These are phyloP conservation scores for Thielaviopsis populi DNA, from an alignment of 2,329 filamentous ascomycete genomes.

Conservation along the genomic window DNA sequence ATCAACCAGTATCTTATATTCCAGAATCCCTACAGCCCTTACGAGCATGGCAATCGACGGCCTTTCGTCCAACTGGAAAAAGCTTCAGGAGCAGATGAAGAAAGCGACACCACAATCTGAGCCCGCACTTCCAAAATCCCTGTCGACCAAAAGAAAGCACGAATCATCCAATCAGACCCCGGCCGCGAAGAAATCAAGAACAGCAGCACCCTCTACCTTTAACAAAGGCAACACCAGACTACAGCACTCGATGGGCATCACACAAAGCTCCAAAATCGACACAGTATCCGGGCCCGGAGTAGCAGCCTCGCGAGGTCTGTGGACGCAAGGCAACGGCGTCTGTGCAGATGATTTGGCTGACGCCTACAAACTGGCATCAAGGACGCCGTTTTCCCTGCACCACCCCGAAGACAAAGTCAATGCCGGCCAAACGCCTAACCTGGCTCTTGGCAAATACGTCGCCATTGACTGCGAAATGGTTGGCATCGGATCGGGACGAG, in stretches of 20 bases:
- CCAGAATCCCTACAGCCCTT: neutral
- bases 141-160: constrained; percentile 24
- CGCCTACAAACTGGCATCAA: constrained; percentile 43
- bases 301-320: constrained; percentile 40
- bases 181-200: constrained; percentile 14
- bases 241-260: constrained; percentile 37
- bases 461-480: constrained; percentile 98
- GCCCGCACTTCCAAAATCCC: constrained; percentile 19
- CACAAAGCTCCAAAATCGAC: constrained; percentile 34
- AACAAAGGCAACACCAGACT: constrained; percentile 21
- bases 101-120: constrained; percentile 25
- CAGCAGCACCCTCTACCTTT: constrained; percentile 7
- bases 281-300: constrained; percentile 23
- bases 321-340: constrained; percentile 46
- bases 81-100: constrained; percentile 49
- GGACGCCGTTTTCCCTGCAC: constrained; percentile 34
- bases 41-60: constrained; percentile 21
- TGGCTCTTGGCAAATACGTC: constrained; percentile 75
- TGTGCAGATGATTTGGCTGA: constrained; percentile 44
- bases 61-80: constrained; percentile 64
- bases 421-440: constrained; percentile 43
- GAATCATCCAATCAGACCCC: constrained; percentile 15
- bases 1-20: no score
- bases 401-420: constrained; percentile 41
- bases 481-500: constrained; percentile 57